Conservation (phyloP, 257 asterid species). For the Misopates orontium region DNA sequence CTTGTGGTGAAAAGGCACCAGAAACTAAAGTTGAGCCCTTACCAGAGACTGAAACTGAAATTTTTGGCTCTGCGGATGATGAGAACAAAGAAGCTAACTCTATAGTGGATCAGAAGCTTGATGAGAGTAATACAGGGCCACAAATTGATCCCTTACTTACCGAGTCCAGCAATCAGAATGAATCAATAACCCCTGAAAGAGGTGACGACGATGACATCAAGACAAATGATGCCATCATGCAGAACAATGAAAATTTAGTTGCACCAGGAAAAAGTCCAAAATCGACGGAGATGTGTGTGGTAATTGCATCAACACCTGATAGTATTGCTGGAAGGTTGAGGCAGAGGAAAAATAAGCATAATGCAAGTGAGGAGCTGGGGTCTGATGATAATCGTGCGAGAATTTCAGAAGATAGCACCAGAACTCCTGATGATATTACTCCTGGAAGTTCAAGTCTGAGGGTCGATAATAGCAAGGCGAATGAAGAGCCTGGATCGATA, state of each 20-base stretch:
- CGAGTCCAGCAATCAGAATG: constrained; percentile 10
- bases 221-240: constrained; percentile 22
- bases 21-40: constrained; percentile 23
- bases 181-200: constrained; percentile 25
- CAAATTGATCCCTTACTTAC: constrained; percentile 3
- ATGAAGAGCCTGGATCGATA: not conserved
- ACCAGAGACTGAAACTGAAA: constrained; percentile 30
- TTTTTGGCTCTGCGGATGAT: constrained; percentile 15
- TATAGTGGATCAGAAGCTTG: constrained; percentile 23
- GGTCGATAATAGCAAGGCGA: not conserved
- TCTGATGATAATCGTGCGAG: no score
- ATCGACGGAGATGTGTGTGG: constrained; percentile 39
- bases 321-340: constrained; percentile 67
- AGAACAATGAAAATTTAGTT: constrained; percentile 22
- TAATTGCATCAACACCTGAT: constrained; percentile 41
- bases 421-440: no score
- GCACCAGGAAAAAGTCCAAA: constrained; percentile 35
- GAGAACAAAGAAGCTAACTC: constrained; percentile 11
- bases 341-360: constrained; percentile 40
- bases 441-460: not conserved
- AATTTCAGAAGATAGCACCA: no score
- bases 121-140: constrained; percentile 18
- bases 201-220: constrained; percentile 21
- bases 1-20: constrained; percentile 21
- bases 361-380: not conserved